phyloP scores from a whole-genome alignment of 1,139 yeast species.

The Hyphopichia pseudoburtonii region DNA sequence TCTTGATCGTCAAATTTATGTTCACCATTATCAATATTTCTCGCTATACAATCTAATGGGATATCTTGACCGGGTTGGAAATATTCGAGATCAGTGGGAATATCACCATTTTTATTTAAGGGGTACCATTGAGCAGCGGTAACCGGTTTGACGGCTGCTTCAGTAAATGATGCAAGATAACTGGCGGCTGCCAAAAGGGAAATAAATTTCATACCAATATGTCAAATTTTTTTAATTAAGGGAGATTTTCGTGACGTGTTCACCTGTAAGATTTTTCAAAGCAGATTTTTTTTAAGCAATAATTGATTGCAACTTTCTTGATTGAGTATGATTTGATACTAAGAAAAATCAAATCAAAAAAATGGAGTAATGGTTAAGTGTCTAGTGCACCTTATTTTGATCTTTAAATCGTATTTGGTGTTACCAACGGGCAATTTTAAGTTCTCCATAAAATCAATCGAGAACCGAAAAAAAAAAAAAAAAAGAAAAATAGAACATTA shows the following conservation, averaged over 20 bases:
- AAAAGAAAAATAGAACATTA: too few species aligned
- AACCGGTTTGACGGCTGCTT: background rate
- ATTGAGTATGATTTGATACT: too few species aligned
- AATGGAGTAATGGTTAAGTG: too few species aligned
- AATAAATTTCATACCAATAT: background rate
- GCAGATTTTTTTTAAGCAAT: too few species aligned
- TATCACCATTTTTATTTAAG: slow-evolving; percentile 33
- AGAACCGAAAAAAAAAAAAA: too few species aligned
- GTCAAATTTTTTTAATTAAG: background rate
- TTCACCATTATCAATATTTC: slow-evolving; percentile 75
- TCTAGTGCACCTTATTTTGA: too few species aligned
- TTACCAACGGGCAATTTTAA: too few species aligned
- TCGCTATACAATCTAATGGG: slow-evolving; percentile 58
- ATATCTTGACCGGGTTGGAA: slow-evolving; percentile 46
- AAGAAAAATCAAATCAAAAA: too few species aligned
- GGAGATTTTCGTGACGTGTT: background rate
- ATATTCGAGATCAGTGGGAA: slow-evolving; percentile 36
- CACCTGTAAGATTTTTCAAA: too few species aligned
- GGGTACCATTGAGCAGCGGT: slow-evolving; percentile 32
- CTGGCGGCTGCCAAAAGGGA: background rate
- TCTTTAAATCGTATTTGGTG: too few species aligned
- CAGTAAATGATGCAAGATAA: background rate
- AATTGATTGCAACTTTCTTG: too few species aligned
- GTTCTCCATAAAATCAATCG: too few species aligned
- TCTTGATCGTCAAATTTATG: slow-evolving; percentile 64